Evolutionary conservation across 352 stramenopile genomes (phyloP).

Genomic region (Phytopythium vexans): DNA sequence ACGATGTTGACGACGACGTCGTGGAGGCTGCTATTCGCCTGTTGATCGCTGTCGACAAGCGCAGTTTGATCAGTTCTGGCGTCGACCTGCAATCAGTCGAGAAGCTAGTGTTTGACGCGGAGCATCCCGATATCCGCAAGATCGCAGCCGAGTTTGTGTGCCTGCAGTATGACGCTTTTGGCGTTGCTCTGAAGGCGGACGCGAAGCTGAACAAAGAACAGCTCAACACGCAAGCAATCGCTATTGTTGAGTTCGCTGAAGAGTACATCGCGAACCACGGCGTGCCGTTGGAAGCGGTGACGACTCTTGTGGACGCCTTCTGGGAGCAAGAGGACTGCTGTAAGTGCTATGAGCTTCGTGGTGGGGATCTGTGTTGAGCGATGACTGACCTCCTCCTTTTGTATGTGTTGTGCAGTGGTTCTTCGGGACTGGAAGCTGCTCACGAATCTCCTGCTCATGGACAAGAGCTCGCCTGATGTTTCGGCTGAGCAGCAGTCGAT

Average conservation of each 20-base stretch:
- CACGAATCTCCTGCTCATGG: conserved; percentile 65
- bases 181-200: conserved; percentile 54
- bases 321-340: conserved; percentile 84
- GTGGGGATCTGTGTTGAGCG: conserved; percentile 1
- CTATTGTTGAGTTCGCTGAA: conserved; percentile 87
- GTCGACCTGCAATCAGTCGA: conserved; percentile 76
- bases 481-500: conserved; percentile 81
- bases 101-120: conserved; percentile 75
- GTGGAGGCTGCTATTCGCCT: conserved; percentile 68
- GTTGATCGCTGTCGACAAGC: conserved; percentile 80
- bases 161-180: conserved; percentile 87
- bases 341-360: conserved; percentile 28
- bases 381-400: conserved; percentile 4
- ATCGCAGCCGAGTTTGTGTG: conserved; percentile 84
- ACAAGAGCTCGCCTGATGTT: conserved; percentile 80
- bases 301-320: conserved; percentile 82
- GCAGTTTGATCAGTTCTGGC: conserved; percentile 75
- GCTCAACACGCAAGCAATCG: conserved; percentile 83
- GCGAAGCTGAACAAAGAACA: conserved; percentile 76
- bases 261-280: conserved; percentile 76
- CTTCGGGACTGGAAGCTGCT: conserved; percentile 79
- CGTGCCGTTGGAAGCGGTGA: conserved; percentile 53
- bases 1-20: conserved; percentile 72
- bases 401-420: conserved; percentile 55
- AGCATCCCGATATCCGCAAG: conserved; percentile 71